Percentiles rank a stretch among this genome's conserved stretches.
These are phyloP conservation scores for Starmerella vitae DNA, from an alignment of 805 yeast species.

Conservation along the genomic window DNA sequence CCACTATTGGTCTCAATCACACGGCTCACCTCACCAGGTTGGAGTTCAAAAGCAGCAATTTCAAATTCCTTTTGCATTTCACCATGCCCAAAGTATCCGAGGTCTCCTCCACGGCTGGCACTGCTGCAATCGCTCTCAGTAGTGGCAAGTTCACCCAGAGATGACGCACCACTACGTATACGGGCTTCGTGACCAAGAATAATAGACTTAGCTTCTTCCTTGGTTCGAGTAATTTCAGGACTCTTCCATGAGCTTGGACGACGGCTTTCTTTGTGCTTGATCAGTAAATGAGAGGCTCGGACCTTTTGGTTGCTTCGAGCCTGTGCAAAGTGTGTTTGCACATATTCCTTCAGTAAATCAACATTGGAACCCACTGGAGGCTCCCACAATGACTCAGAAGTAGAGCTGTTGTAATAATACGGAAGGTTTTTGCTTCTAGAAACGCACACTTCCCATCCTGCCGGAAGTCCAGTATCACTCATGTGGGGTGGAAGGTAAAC, in stretches of 20 bases:
- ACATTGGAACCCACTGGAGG: slow-evolving; percentile 75
- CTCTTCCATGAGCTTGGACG: slow-evolving; percentile 88
- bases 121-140: slow-evolving; percentile 84
- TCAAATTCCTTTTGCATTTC: slow-evolving; percentile 95
- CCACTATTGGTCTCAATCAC: slow-evolving; percentile 86
- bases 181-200: slow-evolving; percentile 43
- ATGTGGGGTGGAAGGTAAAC: no score
- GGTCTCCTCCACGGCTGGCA: slow-evolving; percentile 77
- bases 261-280: slow-evolving; percentile 72
- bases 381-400: slow-evolving; percentile 75
- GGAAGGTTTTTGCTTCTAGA: slow-evolving; percentile 75
- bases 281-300: slow-evolving; percentile 65
- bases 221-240: slow-evolving; percentile 56
- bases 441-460: slow-evolving; percentile 66
- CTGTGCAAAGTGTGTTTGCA: slow-evolving; percentile 28
- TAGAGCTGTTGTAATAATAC: slow-evolving; percentile 59
- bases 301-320: slow-evolving; percentile 34
- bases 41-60: slow-evolving; percentile 65
- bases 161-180: slow-evolving; percentile 49
- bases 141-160: slow-evolving; percentile 58
- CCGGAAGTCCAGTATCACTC: slow-evolving; percentile 58
- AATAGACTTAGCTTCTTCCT: slow-evolving; percentile 65
- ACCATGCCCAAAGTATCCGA: slow-evolving; percentile 78
- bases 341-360: slow-evolving; percentile 42
- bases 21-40: slow-evolving; percentile 71